Percentiles rank a stretch among this genome's conserved stretches.
Evolutionary conservation across 441 rosid species (phyloP).

Genomic region (Corymbia citriodora): DNA sequence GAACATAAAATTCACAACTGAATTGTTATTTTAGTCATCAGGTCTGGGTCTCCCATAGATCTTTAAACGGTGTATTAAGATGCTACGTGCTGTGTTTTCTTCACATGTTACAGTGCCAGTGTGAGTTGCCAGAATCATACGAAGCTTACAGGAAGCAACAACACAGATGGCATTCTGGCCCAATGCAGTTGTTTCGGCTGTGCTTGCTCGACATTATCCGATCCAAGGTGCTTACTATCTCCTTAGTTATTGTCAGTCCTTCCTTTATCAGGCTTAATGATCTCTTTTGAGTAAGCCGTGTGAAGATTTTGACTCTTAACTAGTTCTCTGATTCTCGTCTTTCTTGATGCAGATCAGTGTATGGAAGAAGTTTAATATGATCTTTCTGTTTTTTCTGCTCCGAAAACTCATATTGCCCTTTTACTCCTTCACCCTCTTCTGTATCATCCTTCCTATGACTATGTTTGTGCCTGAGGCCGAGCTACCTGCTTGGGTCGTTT

Average conservation of each 20-base stretch:
- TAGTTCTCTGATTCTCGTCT: neutral
- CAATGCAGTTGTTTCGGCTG: slow-evolving; percentile 93
- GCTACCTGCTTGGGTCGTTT: slow-evolving; percentile 95
- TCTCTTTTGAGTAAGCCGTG: neutral
- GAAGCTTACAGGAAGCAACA: slow-evolving; percentile 97
- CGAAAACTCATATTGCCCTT: slow-evolving; percentile 91
- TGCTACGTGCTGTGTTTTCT: neutral
- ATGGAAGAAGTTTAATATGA: slow-evolving; percentile 81
- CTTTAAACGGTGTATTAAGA: neutral
- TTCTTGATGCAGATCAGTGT: slow-evolving; percentile 48
- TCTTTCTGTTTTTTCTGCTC: slow-evolving; percentile 85
- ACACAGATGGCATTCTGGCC: slow-evolving; percentile 98
- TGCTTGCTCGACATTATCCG: slow-evolving; percentile 63
- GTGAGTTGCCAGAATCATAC: slow-evolving; percentile 92
- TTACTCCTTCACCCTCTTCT: slow-evolving; percentile 94
- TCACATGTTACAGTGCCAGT: slow-evolving; percentile 58
- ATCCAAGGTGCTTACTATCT: slow-evolving; percentile 45
- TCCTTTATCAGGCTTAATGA: neutral
- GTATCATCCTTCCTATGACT: slow-evolving; percentile 92
- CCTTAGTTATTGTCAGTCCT: neutral
- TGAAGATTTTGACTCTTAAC: neutral
- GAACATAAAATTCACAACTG: neutral
- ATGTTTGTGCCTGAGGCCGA: slow-evolving; percentile 93
- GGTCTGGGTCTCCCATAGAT: neutral
- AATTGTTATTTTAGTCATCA: neutral